Percentiles rank a stretch among this genome's conserved stretches.
Conservation (phyloP, 1,284 basidiomycete species). For the Kalmanozyma brasiliensis region DNA sequence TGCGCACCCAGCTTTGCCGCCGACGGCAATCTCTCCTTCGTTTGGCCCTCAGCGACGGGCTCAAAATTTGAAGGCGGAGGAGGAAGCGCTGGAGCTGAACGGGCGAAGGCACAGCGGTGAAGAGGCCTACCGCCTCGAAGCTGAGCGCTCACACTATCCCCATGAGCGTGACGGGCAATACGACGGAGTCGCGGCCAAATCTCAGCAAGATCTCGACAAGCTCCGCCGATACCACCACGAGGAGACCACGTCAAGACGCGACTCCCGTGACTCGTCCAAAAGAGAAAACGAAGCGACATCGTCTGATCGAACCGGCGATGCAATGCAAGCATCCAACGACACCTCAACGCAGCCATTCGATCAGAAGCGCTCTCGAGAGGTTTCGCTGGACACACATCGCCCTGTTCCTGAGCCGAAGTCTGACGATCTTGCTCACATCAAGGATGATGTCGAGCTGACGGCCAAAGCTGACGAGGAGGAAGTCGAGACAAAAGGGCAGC, state of each 20-base stretch:
- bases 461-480: not conserved
- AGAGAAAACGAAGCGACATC: no score
- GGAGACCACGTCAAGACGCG: not conserved
- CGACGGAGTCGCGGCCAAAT: not conserved
- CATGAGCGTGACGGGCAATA: not conserved
- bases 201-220: not conserved
- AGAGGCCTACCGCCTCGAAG: not conserved
- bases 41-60: conserved; percentile 23
- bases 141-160: not conserved
- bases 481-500: not conserved
- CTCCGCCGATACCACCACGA: not conserved
- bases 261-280: no score
- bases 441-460: not conserved
- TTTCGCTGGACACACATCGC: no score
- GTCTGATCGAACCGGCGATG: not conserved
- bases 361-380: not conserved
- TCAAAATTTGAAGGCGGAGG: conserved; percentile 7
- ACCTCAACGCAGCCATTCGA: not conserved
- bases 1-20: conserved; percentile 22
- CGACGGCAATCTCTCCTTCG: conserved; percentile 13
- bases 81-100: conserved; percentile 3
- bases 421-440: not conserved
- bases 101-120: conserved; percentile 2
- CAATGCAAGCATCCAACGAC: not conserved
- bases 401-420: no score